Base-by-base conservation (phyloP, 768 basidiomycete genomes). In the Mycena leptocephala region DNA sequence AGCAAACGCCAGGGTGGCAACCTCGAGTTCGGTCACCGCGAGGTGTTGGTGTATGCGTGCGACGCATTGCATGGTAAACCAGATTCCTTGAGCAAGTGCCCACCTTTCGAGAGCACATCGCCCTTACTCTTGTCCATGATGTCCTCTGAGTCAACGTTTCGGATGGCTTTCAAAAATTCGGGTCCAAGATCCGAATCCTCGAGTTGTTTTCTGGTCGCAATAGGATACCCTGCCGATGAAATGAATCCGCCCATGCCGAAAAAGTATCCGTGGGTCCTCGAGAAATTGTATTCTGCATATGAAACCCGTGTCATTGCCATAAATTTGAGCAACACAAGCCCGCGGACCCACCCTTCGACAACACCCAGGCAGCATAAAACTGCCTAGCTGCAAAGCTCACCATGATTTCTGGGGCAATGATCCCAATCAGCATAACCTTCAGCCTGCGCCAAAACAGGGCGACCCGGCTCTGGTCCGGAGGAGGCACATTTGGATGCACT, bases 1-100 rank as follows among this genome's bases (percentile, higher is more conserved):
- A 3, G 81, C 83, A 63, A 84, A 85, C 0, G 82, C 85, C n/a
- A 87, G 39, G 2, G 87, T 88, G 8, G 82, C 76, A 18, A 87
- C 74, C 74, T 88, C 85, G 18, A 88, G 80, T 41, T 85, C 81
- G 13, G 84, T 85, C 18, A 85, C 58, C 2, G 83, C 78, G 24
- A 88, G 78, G 26, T 69, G 46, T 30, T 82, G 68, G 9, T 30
- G 51, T 35, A 71, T 51, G 22, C 86, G 81, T 1, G 79, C 77
- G 7, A 84, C 79, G 63, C 81, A 81, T 53, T 86, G 82, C 26
- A 80, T 63, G 63, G 81, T 66, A 72, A 88, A 88, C 85, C 86
- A 87, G 0, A 74, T 48, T 9, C 83, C 81, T 58, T 88, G 88
- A 4, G 82, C 28, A 20, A 85, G 37, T 13, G 84, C 83, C 13